Conservation (phyloP, 345 rosid species). For the Rhodamnia rubescens region DNA sequence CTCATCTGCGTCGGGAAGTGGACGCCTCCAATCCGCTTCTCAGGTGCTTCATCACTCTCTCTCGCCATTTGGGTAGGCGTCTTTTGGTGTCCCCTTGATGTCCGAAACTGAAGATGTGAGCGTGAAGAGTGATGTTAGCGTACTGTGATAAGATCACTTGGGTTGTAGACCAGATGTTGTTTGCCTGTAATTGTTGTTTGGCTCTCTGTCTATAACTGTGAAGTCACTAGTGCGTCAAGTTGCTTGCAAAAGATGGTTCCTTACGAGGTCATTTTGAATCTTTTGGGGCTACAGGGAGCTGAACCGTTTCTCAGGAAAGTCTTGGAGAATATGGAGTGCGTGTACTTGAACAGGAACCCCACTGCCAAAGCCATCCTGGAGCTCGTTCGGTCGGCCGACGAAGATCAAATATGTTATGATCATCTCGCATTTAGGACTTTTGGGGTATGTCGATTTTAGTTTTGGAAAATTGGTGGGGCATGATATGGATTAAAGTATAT, state of each 20-base stretch:
- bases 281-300: constrained; percentile 19
- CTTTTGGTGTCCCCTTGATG: background rate
- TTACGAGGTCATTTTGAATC: background rate
- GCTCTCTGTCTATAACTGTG: background rate
- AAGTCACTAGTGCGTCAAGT: background rate
- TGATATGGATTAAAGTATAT: background rate
- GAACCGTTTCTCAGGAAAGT: constrained; percentile 70
- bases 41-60: constrained; percentile 13
- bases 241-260: background rate
- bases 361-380: constrained; percentile 80
- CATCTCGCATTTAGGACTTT: constrained; percentile 91
- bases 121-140: background rate
- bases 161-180: background rate
- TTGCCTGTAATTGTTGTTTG: background rate
- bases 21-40: constrained; percentile 5
- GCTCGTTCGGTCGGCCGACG: constrained; percentile 46
- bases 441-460: constrained; percentile 35
- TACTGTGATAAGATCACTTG: background rate
- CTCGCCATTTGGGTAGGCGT: background rate
- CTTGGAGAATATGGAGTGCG: constrained; percentile 52
- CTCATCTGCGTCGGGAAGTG: constrained; percentile 6
- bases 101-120: background rate
- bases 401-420: constrained; percentile 60
- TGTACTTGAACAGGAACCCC: constrained; percentile 64
- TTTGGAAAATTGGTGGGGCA: background rate